Evolutionary conservation across 441 rosid genomes (phyloP), one percentile per base, ranked within the genome.

Genomic region (Populus tomentosa): DNA sequence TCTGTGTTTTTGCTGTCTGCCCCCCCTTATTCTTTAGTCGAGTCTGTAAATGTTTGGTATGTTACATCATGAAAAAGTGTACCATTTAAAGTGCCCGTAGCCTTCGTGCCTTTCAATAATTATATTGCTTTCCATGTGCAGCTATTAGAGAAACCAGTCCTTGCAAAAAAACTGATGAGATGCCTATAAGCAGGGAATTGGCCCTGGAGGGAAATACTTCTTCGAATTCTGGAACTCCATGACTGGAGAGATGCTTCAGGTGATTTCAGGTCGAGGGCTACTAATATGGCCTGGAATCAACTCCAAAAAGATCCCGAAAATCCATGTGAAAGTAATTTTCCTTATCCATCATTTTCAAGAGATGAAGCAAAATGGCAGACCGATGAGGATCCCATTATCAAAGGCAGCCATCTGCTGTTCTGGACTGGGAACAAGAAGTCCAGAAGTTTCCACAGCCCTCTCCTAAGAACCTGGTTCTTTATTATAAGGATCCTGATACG

Each of bases 401-500:
- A 84, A 82, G 97, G 85, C 97, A 28, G 30, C 30, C 30, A 40
- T 90, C 97, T 81, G 77, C 79, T 32, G 85, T 83, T 84, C 71
- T 88, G 62, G 97, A 86, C 73, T 88, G 91, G 82, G 97, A 93
- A 76, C 90, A 83, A 70, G 98, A 97, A 83, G 86, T 82, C 64
- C 88, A 90, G 82, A 89, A 88, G 80, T 80, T 85, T 78, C 40
- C 81, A 26, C 91, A 87, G 70, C 71, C 89, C 21, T 81, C 93
- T 26, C 98, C 97, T 23, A 98, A 97, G 80, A 92, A 88, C 75
- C 90, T 94, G 62, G 61, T 90, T 75, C 92, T 97, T 38, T 82
- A 81, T 78, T 97, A 97, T 73, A 94, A 88, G 88, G 98, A 97
- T 85, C 24, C 24, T 24, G 24, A 24, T 24, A 24, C 24, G 24